Base-by-base conservation (phyloP, 805 yeast genomes). In the Millerago galiae region DNA sequence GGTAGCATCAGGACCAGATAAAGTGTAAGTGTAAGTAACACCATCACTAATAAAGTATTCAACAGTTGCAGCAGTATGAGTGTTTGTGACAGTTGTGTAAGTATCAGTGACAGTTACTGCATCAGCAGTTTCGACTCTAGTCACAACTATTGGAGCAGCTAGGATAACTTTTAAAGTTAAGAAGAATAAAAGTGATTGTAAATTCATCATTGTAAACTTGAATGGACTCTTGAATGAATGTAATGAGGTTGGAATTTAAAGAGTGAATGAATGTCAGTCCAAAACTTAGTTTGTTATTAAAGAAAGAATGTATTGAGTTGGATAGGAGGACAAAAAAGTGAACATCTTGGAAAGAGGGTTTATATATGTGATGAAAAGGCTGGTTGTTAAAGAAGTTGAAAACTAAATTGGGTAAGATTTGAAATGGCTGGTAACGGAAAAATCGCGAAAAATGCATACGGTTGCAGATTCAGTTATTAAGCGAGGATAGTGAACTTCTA, bases 101-200 rank as follows among this genome's bases (percentile, higher is more conserved):
- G 65, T 58, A 41, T 63, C 63, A 4, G 70, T 66, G 16, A 62
- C 62, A 4, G 79, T 74, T 30, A 75, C 74, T 4, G 81, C 69
- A 8, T 59, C 64, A 14, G 83, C 83, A 15, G 82, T 76, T 53
- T 75, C 79, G 31, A 62, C 60, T 55, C 81, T 66, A 15, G 83
- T 77, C 42, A 77, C 63, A 21, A 74, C 45, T 37, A 60, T 60
- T 41, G 69, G 68, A 38, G 66, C 68, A n/a, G 61, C 45, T 12
- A 58, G 41, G 9, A 58, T 39, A 13, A 60, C 64, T 28, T 59
- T 58, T 24, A 50, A 35, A 12, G 53, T 36, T 24, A 51, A 21
- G 12, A 45, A 15, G 14, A 46, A 29, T 25, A 41, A 5, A 29
- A 44, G n/a, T 5, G 44, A 35, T 38, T 41, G 42, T 30, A 38